These are phyloP conservation scores for Trichoderma sp. DNA, from an alignment of 2,329 filamentous ascomycete genomes.

Conservation along the genomic window DNA sequence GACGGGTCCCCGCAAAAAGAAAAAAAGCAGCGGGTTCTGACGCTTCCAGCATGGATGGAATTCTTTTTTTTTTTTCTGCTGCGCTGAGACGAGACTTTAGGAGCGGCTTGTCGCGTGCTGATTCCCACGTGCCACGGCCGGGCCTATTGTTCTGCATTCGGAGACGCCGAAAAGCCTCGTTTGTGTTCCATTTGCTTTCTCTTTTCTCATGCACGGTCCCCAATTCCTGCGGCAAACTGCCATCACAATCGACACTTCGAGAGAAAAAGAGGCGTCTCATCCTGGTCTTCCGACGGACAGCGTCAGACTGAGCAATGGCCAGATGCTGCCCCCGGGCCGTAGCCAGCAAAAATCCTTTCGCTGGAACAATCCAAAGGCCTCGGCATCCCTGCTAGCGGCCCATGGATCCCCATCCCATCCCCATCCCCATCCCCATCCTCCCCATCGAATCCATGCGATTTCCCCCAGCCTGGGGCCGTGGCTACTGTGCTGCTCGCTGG, in stretches of 20 bases:
- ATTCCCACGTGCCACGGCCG: constrained; percentile 6
- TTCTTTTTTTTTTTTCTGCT: neutral
- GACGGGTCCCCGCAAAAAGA: neutral
- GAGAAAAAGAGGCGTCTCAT: neutral
- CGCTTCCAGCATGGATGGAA: too few relatives aligned
- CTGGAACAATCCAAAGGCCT: neutral
- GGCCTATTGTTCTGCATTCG: neutral
- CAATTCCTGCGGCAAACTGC: neutral
- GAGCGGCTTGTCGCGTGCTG: constrained; percentile 6
- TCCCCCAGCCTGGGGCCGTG: neutral
- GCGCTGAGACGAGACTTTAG: too few relatives aligned
- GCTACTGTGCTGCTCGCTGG: neutral
- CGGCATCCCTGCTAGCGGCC: constrained; percentile 8
- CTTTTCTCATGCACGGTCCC: too few relatives aligned
- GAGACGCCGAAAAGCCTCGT: constrained; percentile 8
- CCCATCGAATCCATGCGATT: neutral
- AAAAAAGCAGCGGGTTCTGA: neutral
- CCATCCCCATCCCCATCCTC: neutral
- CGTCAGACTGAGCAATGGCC: neutral
- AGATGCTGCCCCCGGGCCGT: neutral
- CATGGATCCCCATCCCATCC: neutral
- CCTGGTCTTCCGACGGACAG: neutral
- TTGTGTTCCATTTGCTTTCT: neutral
- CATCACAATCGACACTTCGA: neutral
- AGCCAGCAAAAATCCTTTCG: neutral